Percentiles rank a stretch among this genome's conserved stretches.
Evolutionary conservation across 2,329 filamentous ascomycete species (phyloP).

Genomic region (Colletotrichum sp.): DNA sequence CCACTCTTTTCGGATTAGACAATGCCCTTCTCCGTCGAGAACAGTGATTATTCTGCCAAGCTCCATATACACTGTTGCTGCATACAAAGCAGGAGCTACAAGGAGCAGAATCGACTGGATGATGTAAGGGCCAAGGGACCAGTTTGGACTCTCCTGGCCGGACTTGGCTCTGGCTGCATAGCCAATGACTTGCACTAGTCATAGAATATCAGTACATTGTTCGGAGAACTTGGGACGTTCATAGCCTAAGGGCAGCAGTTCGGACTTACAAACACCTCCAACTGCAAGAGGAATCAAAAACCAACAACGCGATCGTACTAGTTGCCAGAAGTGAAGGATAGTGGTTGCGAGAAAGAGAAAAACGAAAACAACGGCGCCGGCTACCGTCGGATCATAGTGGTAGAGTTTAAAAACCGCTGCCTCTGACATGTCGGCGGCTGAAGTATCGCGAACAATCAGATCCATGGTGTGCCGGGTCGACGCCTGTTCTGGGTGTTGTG

Average conservation of each 20-base stretch:
- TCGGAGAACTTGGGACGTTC: background rate
- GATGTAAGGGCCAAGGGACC: conserved; percentile 40
- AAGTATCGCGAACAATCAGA: background rate
- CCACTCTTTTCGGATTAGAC: conserved; percentile 39
- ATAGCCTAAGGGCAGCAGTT: conserved; percentile 18
- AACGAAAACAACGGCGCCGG: conserved; percentile 46
- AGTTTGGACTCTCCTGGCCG: conserved; percentile 41
- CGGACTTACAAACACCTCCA: conserved; percentile 50
- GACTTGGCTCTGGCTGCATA: conserved; percentile 57
- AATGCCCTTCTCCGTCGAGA: conserved; percentile 37
- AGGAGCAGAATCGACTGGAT: conserved; percentile 48
- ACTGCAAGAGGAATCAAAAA: conserved; percentile 57
- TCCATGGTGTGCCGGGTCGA: background rate
- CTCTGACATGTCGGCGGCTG: background rate
- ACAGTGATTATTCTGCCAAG: conserved; percentile 48
- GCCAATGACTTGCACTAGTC: conserved; percentile 51
- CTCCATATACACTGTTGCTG: conserved; percentile 57
- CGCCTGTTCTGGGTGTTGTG: background rate
- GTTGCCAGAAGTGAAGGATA: conserved; percentile 41
- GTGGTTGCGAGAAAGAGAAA: conserved; percentile 45
- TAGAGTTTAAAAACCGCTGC: conserved; percentile 35
- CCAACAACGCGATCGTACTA: conserved; percentile 49
- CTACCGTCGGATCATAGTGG: conserved; percentile 50
- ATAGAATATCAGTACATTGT: background rate
- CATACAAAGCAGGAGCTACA: conserved; percentile 51